Evolutionary conservation across 148 eudicot genomes (phyloP), one percentile per base, ranked within the genome.

Genomic region (Heliamphora exappendiculata): DNA sequence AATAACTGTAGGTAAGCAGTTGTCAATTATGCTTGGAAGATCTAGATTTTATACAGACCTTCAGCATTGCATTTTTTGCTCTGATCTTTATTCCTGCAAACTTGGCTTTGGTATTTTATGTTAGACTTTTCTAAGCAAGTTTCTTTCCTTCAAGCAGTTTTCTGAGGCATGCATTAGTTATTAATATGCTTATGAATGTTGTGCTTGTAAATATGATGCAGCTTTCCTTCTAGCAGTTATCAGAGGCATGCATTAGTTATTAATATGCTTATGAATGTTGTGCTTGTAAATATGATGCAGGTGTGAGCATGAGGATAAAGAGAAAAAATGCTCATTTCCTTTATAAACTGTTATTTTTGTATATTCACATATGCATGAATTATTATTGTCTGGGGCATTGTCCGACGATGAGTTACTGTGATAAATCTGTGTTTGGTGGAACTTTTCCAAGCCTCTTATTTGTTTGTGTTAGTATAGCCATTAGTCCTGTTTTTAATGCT

Each of bases 1-100:
- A 91, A 89, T 83, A 96, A 86, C 79, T 91, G 94, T 78, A 94
- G 99, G 99, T 96, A 91, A 85, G 96, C 67, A 55, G 69, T 28
- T 79, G 24, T 33, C 6, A 29, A 33, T 12, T 22, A 20, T 51
- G 20, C 31, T 70, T 63, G 20, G 39, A 34, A 59, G 24, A 9
- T 13, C 10, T 8, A 16, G 24, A 24, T 49, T 34, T n/a, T 68
- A 19, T 75, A 17, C 72, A 34, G 31, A 57, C 9, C 3, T 53
- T n/a, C 72, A 44, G 57, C 58, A 70, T 26, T 70, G 5, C 53
- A 42, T 42, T 67, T 67, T 3, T 68, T 17, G 33, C 53, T 13
- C 11, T 44, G 19, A 44, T 68, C 41, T 28, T 51, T 20, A 70
- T 49, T 29, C 65, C 1, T 28, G n/a, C 67, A 63, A 63, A 42